A percentile compares a stretch with the other conserved stretches of the same genome.
Conservation (phyloP, 306 rosid genomes). For the Begonia fuchsioides region DNA sequence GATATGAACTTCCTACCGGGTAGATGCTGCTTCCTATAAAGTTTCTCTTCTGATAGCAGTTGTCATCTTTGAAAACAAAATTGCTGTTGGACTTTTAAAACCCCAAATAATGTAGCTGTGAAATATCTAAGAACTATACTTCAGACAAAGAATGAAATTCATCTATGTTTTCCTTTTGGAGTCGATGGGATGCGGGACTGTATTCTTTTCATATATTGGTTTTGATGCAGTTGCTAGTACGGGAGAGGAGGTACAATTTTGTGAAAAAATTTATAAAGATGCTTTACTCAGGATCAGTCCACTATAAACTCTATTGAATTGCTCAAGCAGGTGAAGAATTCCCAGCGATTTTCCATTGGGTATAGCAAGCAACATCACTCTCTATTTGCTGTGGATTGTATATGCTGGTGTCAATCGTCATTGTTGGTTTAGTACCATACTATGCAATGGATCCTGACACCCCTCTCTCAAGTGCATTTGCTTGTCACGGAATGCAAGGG, state of each 20-base stretch:
- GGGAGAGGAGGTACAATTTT: slow-evolving; percentile 66
- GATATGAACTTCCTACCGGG: slow-evolving; percentile 77
- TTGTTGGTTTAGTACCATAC: slow-evolving; percentile 91
- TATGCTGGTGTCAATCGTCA: slow-evolving; percentile 68
- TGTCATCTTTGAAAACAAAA: too few species aligned
- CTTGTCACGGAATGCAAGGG: slow-evolving; percentile 75
- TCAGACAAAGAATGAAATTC: neutral
- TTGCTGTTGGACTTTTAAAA: too few species aligned
- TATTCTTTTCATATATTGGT: slow-evolving; percentile 87
- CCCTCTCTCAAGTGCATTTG: slow-evolving; percentile 85
- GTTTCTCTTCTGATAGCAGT: too few species aligned
- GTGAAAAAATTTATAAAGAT: too few species aligned
- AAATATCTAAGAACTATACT: too few species aligned
- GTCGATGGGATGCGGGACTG: slow-evolving; percentile 94
- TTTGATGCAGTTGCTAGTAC: slow-evolving; percentile 88
- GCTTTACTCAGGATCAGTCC: too few species aligned
- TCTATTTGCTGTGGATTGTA: slow-evolving; percentile 77
- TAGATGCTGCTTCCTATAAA: slow-evolving; percentile 4
- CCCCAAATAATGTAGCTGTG: too few species aligned
- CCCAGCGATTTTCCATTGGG: slow-evolving; percentile 93
- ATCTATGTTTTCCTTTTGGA: slow-evolving; percentile 54
- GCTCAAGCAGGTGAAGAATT: slow-evolving; percentile 65
- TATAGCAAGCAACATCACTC: slow-evolving; percentile 42
- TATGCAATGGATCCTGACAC: slow-evolving; percentile 82
- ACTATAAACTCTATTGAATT: neutral